phyloP scores from a whole-genome alignment of 306 rosid species.

The Sophora flavescens region DNA sequence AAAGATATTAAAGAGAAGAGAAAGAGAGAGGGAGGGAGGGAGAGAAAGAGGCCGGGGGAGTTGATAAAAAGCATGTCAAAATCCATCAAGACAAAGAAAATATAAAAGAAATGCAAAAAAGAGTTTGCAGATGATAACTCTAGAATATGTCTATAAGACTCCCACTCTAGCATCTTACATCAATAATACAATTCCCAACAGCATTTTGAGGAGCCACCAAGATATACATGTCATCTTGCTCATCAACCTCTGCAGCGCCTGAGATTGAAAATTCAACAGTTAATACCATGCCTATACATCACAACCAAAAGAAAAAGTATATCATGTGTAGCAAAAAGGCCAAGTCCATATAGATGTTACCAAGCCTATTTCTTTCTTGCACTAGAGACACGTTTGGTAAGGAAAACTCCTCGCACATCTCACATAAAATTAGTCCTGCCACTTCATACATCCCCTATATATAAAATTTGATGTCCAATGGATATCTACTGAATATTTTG shows the following conservation, averaged over 20 bases:
- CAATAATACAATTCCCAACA: constrained; percentile 94
- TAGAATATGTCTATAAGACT: constrained; percentile 35
- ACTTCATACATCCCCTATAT: too few relatives aligned
- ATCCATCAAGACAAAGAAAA: background rate
- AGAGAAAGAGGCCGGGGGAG: constrained; percentile 7
- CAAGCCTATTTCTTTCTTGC: too few relatives aligned
- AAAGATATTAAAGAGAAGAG: constrained; percentile 35
- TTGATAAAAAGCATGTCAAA: constrained; percentile 29
- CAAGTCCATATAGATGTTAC: background rate
- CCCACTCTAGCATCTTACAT: constrained; percentile 61
- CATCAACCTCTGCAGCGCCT: constrained; percentile 94
- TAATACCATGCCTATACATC: constrained; percentile 28
- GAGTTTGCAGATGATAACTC: constrained; percentile 30
- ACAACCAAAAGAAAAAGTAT: constrained; percentile 31
- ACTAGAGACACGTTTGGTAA: too few relatives aligned
- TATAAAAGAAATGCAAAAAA: background rate
- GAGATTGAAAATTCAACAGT: constrained; percentile 49
- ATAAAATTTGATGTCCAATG: too few relatives aligned
- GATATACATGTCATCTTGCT: constrained; percentile 87
- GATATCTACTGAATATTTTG: too few relatives aligned
- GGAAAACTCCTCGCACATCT: too few relatives aligned
- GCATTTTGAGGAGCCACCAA: constrained; percentile 99
- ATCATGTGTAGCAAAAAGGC: constrained; percentile 21
- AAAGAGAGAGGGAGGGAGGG: constrained; percentile 8
- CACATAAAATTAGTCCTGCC: too few relatives aligned